Evolutionary conservation across 1,139 yeast species (phyloP), one percentile per base, ranked within the genome.

Genomic region (Entelexis sorbosivorans): DNA sequence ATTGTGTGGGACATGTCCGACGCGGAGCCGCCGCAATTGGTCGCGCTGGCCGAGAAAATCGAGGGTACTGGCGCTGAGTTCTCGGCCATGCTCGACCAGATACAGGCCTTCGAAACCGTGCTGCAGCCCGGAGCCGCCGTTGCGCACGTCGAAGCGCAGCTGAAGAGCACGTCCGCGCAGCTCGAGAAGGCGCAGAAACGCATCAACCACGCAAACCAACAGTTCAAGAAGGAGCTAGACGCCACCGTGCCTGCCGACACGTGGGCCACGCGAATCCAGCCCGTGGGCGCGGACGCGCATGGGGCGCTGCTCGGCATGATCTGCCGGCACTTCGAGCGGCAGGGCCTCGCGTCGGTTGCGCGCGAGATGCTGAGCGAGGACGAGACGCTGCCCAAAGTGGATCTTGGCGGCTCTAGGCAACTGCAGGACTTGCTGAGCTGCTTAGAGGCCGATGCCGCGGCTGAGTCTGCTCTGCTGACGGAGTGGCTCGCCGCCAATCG

Each of bases 361-460:
- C 19, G 19, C 36, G 36, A 31, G 13, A 42, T 42, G 45, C 45
- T 42, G 9, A 7, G 9, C 17, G 45, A 42, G 20, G 45, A 42
- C 29, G 9, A 2, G 13, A 7, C 14, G 20, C 29, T 42, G 28
- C 45, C 45, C 13, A 5, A 17, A 4, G 13, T 32, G 13, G 45
- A 42, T 19, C 36, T 42, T 11, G 9, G 9, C 3, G 29, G 38
- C 3, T 19, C 45, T 5, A 13, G 14, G 3, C 19, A 19, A 20
- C 45, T 42, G 19, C 45, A 42, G 45, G n/a, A 2, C 9, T 26
- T 42, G 7, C 36, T 42, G 11, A 4, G 20, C 14, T 31, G 29
- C 36, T 16, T 42, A 11, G 20, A 22, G 13, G 6, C 31, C 19
- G 29, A 5, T 8, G 19, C 44, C 8, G 5, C 4, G 33, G 9